phyloP scores from a whole-genome alignment of 306 rosid genomes.

The Vigna nakashimae region DNA sequence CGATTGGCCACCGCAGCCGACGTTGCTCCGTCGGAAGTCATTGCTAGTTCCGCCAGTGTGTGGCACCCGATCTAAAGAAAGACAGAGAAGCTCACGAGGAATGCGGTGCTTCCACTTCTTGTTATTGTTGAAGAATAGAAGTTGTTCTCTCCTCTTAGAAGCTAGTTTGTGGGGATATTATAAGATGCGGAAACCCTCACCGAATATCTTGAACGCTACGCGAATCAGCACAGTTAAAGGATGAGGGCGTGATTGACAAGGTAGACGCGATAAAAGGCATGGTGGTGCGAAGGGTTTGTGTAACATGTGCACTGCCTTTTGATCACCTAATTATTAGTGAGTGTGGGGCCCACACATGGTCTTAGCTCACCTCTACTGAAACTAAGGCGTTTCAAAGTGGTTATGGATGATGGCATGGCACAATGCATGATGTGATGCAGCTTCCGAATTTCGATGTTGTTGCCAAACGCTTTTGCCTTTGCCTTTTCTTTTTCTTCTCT shows the following conservation, averaged over 20 bases:
- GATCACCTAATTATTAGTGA: constrained; percentile 59
- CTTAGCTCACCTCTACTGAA: constrained; percentile 9
- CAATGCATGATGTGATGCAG: not conserved
- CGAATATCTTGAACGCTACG: not conserved
- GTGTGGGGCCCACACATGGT: constrained; percentile 35
- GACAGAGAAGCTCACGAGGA: constrained; percentile 61
- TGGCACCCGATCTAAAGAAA: constrained; percentile 58
- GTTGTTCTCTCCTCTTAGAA: no score
- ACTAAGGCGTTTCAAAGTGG: not conserved
- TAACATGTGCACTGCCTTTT: constrained; percentile 44
- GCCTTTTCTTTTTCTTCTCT: constrained; percentile 19
- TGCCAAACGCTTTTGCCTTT: constrained; percentile 37
- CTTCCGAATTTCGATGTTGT: constrained; percentile 36
- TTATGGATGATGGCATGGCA: not conserved
- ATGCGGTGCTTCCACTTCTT: constrained; percentile 45
- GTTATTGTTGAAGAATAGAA: no score
- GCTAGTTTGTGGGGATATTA: not conserved
- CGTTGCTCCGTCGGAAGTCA: constrained; percentile 90
- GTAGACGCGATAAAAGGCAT: not conserved
- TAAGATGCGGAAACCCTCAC: constrained; percentile 19
- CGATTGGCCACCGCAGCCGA: constrained; percentile 64
- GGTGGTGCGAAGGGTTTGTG: constrained; percentile 46
- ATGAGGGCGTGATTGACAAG: not conserved
- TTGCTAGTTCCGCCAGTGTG: constrained; percentile 41
- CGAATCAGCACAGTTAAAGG: constrained; percentile 14